Percentiles rank a stretch among this genome's conserved stretches.
Conservation (phyloP, 2,329 filamentous ascomycete species). For the Epichloe baconii region DNA sequence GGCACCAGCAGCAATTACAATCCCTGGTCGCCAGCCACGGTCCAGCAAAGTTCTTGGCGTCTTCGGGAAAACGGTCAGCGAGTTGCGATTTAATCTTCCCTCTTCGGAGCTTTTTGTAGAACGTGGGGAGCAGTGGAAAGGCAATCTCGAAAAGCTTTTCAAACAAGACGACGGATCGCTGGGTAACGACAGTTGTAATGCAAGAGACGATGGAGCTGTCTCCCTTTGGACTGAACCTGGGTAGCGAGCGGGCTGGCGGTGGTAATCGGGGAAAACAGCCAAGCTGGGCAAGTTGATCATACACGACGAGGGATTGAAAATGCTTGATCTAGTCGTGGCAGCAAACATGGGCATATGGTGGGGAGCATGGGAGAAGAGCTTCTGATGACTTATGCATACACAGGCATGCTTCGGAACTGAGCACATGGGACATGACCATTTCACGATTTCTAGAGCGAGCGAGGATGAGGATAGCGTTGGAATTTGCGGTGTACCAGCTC, state of each 20-base stretch:
- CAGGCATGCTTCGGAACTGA: not conserved
- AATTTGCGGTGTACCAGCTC: not conserved
- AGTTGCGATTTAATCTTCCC: conserved; percentile 82
- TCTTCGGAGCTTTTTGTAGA: conserved; percentile 35
- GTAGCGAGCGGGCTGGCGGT: conserved; percentile 72
- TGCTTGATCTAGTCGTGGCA: conserved; percentile 85
- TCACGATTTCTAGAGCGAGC: not conserved
- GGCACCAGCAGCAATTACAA: conserved; percentile 22
- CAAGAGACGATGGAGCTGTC: conserved; percentile 24
- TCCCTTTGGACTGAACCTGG: conserved; percentile 58
- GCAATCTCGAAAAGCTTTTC: conserved; percentile 31
- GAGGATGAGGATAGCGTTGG: not conserved
- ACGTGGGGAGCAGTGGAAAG: conserved; percentile 23
- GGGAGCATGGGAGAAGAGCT: conserved; percentile 62
- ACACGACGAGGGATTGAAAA: conserved; percentile 80
- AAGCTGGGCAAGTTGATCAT: conserved; percentile 92
- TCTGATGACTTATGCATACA: conserved; percentile 11
- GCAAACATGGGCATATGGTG: conserved; percentile 92
- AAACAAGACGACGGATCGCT: conserved; percentile 16
- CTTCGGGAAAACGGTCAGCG: conserved; percentile 44
- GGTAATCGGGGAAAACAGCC: conserved; percentile 71
- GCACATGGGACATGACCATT: not conserved
- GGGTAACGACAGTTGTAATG: conserved; percentile 21
- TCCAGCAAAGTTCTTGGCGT: not conserved
- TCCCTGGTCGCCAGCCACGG: conserved; percentile 27